Conservation (phyloP, 2,329 filamentous ascomycete species). For the Hymenoscyphus fructigenus region DNA sequence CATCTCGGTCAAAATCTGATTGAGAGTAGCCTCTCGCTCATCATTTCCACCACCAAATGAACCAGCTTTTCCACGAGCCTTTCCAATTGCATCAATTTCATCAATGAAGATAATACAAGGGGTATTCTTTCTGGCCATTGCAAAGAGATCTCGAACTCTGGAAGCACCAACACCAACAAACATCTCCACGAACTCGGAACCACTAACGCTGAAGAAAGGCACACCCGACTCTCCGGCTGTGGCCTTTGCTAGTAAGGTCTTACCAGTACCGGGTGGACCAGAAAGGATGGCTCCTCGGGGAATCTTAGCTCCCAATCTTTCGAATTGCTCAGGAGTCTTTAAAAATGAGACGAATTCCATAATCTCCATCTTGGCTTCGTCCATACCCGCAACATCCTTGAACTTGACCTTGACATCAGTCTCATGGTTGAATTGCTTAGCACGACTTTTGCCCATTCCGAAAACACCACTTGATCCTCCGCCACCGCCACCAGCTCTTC, state of each 20-base stretch:
- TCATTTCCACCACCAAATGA: slow-evolving; percentile 87
- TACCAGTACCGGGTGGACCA: slow-evolving; percentile 97
- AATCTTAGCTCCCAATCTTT: slow-evolving; percentile 95
- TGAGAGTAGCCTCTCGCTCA: slow-evolving; percentile 93
- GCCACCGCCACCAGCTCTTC: slow-evolving; percentile 69
- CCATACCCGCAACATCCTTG: slow-evolving; percentile 93
- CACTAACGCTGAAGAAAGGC: slow-evolving; percentile 97
- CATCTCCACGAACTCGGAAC: slow-evolving; percentile 99
- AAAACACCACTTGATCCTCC: slow-evolving; percentile 79
- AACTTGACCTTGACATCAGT: slow-evolving; percentile 97
- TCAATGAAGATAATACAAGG: slow-evolving; percentile 99
- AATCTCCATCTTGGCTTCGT: slow-evolving; percentile 96
- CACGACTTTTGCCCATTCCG: slow-evolving; percentile 91
- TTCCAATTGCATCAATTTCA: slow-evolving; percentile 97
- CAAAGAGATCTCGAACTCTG: slow-evolving; percentile 89
- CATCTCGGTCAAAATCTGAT: slow-evolving; percentile 99
- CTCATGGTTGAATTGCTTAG: slow-evolving; percentile 97
- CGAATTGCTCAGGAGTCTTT: slow-evolving; percentile 88
- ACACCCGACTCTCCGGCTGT: slow-evolving; percentile 96
- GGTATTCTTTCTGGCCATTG: slow-evolving; percentile 90
- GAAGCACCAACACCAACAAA: slow-evolving; percentile 98
- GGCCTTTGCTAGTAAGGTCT: slow-evolving; percentile 94
- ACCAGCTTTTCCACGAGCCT: slow-evolving; percentile 78
- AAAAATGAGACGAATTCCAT: slow-evolving; percentile 99
- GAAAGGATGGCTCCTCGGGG: slow-evolving; percentile 94